Evolutionary conservation across 192 early-diverging fungal species (phyloP).

Genomic region (Coemansia sp.): DNA sequence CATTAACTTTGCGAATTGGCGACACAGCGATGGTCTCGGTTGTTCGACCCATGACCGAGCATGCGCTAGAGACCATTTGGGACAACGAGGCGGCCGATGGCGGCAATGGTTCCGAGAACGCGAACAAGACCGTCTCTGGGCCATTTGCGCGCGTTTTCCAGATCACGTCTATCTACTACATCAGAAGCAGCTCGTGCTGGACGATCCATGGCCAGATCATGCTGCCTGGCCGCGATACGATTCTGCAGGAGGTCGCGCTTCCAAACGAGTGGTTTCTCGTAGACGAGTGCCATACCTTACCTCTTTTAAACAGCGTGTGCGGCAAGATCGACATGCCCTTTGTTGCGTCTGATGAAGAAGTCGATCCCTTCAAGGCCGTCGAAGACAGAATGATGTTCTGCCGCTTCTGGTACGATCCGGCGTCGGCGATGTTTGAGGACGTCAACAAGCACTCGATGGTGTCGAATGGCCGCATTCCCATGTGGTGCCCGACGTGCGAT

Average conservation of each 20-base stretch:
- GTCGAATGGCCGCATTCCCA: constrained; percentile 7
- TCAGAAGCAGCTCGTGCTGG: constrained; percentile 24
- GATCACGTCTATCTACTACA: constrained; percentile 32
- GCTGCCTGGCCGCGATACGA: constrained; percentile 55
- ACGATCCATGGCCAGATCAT: constrained; percentile 56
- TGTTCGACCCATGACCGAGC: constrained; percentile 13
- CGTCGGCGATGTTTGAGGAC: constrained; percentile 57
- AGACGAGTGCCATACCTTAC: constrained; percentile 54
- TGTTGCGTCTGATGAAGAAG: constrained; percentile 26
- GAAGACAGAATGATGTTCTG: constrained; percentile 42
- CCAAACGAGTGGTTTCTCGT: constrained; percentile 58
- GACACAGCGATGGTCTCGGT: constrained; percentile 26
- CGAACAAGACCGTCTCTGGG: neutral
- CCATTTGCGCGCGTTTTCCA: constrained; percentile 26
- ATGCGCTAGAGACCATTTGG: constrained; percentile 21
- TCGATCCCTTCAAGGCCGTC: constrained; percentile 30
- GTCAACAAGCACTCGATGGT: constrained; percentile 31
- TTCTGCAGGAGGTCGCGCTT: constrained; percentile 57
- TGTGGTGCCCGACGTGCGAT: constrained; percentile 36
- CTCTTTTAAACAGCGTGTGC: constrained; percentile 37
- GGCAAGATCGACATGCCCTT: constrained; percentile 50
- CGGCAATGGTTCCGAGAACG: constrained; percentile 5
- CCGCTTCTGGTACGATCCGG: constrained; percentile 58
- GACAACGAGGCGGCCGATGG: constrained; percentile 3
- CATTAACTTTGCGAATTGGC: constrained; percentile 50